phyloP scores from a whole-genome alignment of 176 grass and related monocot genomes.

The Oryza meridionalis region DNA sequence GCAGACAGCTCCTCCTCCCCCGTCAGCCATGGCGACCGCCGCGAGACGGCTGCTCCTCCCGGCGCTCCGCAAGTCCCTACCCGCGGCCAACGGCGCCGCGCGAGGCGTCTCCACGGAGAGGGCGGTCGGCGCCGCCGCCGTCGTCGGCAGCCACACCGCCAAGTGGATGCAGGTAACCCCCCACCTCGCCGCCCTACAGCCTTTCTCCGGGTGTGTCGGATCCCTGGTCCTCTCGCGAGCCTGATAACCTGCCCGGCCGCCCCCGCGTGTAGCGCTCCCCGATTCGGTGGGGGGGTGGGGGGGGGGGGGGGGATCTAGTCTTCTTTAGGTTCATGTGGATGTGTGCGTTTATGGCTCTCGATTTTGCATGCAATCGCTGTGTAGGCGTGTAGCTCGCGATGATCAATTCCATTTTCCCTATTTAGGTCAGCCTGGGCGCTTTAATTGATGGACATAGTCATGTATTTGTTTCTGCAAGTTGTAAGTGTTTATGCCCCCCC shows the following conservation, averaged over 20 bases:
- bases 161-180: slow-evolving; percentile 94
- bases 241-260: background rate
- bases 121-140: slow-evolving; percentile 48
- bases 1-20: background rate
- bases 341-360: background rate
- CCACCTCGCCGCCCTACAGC: background rate
- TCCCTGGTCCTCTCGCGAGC: background rate
- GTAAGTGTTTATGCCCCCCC: background rate
- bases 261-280: background rate
- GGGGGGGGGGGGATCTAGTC: background rate
- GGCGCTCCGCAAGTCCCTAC: slow-evolving; percentile 56
- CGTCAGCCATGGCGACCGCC: slow-evolving; percentile 53
- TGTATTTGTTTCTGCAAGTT: background rate
- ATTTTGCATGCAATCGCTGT: background rate
- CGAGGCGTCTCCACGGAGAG: slow-evolving; percentile 57
- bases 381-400: background rate
- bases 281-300: background rate
- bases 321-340: background rate
- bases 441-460: background rate
- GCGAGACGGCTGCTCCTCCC: slow-evolving; percentile 60
- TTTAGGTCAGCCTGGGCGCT: background rate
- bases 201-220: slow-evolving; percentile 8
- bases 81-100: slow-evolving; percentile 9
- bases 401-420: background rate
- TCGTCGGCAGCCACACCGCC: slow-evolving; percentile 77